Percentiles rank a stretch among this genome's conserved stretches.
phyloP scores from a whole-genome alignment of 2,329 filamentous ascomycete species.

The Dactylellina drechsleri region DNA sequence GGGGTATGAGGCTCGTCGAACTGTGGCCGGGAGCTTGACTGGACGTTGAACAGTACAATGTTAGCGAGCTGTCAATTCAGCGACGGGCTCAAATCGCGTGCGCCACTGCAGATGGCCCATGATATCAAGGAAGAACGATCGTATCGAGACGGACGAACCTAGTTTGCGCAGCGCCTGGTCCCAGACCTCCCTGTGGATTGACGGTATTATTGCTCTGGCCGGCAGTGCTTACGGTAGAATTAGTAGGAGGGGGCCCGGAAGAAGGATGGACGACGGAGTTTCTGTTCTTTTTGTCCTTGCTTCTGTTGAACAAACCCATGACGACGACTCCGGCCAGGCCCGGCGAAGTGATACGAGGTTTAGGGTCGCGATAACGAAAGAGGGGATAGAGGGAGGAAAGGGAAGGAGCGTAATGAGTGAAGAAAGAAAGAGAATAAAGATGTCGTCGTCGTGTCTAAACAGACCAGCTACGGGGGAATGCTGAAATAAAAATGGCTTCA shows the following conservation, averaged over 20 bases:
- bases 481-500: too few relatives aligned
- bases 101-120: background rate
- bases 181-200: conserved; percentile 4
- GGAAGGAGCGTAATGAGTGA: background rate
- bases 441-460: background rate
- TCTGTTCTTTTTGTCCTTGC: conserved; percentile 52
- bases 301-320: conserved; percentile 51
- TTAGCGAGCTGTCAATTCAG: background rate
- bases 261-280: conserved; percentile 34
- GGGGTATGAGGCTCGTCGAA: conserved; percentile 28
- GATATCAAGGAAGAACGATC: too few relatives aligned
- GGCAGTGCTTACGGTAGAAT: conserved; percentile 17
- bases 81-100: conserved; percentile 10
- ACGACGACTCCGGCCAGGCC: conserved; percentile 14
- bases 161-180: conserved; percentile 14
- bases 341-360: conserved; percentile 7
- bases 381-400: background rate
- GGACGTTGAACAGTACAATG: background rate
- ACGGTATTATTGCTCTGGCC: conserved; percentile 18
- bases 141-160: conserved; percentile 3
- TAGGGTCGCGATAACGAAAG: background rate
- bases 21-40: conserved; percentile 27
- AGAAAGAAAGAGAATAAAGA: background rate
- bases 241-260: background rate
- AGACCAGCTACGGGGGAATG: too few relatives aligned